Evolutionary conservation across 495 filamentous ascomycete species (phyloP).

Genomic region (Tuber brumale): DNA sequence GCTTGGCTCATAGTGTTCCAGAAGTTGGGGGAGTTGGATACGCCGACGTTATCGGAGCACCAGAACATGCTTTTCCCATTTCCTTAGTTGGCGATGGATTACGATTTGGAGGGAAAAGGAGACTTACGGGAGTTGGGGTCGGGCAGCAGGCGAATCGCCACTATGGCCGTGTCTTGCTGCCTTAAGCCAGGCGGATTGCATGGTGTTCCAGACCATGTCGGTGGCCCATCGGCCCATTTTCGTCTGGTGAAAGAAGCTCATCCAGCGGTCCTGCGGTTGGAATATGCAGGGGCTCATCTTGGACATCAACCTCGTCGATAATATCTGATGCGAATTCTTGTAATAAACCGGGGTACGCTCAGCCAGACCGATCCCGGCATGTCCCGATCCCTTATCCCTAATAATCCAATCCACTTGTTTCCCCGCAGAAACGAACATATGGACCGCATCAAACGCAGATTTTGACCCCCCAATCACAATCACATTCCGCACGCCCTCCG

Average conservation of each 20-base stretch:
- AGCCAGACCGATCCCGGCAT: constrained; percentile 54
- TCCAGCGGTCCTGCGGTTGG: constrained; percentile 53
- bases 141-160: constrained; percentile 19
- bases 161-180: constrained; percentile 29
- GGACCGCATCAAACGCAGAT: constrained; percentile 70
- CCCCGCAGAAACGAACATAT: constrained; percentile 58
- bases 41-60: constrained; percentile 32
- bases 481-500: constrained; percentile 45
- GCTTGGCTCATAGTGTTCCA: constrained; percentile 50
- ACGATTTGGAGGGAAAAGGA: neutral
- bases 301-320: constrained; percentile 55
- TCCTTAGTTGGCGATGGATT: neutral
- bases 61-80: constrained; percentile 30
- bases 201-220: constrained; percentile 56
- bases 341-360: constrained; percentile 32
- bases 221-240: constrained; percentile 61
- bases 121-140: constrained; percentile 29
- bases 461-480: constrained; percentile 67
- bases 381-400: constrained; percentile 67
- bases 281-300: constrained; percentile 62
- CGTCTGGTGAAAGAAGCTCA: constrained; percentile 60
- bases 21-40: constrained; percentile 39
- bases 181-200: constrained; percentile 29
- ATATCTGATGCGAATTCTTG: constrained; percentile 30
- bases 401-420: constrained; percentile 72